These are phyloP conservation scores for Mycena amicta DNA, from an alignment of 768 basidiomycete species.

Conservation along the genomic window DNA sequence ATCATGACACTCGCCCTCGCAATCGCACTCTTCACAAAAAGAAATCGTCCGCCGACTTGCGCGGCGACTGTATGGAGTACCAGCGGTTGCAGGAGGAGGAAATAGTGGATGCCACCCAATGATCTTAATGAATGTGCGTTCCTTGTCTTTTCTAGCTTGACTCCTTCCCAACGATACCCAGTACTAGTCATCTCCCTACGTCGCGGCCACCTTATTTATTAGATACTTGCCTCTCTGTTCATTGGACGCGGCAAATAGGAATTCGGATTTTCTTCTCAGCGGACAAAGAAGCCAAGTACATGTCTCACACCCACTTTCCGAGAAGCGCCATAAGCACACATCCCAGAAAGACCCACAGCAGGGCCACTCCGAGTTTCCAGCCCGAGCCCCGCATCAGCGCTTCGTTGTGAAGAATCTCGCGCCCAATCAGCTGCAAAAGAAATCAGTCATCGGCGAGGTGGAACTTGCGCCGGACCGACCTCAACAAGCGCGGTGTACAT, in stretches of 20 bases:
- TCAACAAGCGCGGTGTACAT: constrained; percentile 90
- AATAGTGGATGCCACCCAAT: not conserved
- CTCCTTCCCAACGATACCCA: too few relatives aligned
- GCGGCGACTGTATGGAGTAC: not conserved
- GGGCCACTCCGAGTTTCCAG: constrained; percentile 62
- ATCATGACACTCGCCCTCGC: too few relatives aligned
- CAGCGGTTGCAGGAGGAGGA: not conserved
- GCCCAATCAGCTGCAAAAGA: constrained; percentile 32
- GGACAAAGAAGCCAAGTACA: too few relatives aligned
- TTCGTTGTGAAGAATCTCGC: constrained; percentile 91
- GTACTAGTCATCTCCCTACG: too few relatives aligned
- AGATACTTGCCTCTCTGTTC: too few relatives aligned
- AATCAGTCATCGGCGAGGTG: not conserved
- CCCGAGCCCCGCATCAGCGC: constrained; percentile 75
- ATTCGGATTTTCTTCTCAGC: too few relatives aligned
- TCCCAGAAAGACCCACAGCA: constrained; percentile 75
- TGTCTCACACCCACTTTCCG: constrained; percentile 67
- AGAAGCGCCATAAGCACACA: constrained; percentile 87
- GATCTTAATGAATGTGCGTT: too few relatives aligned
- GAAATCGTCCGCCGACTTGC: not conserved
- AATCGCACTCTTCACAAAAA: too few relatives aligned
- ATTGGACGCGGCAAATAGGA: too few relatives aligned
- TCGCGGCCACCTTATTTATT: too few relatives aligned
- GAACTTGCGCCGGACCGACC: constrained; percentile 38
- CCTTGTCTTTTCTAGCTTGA: too few relatives aligned